Evolutionary conservation across 129 eudicot genomes (phyloP).

Genomic region (Helianthus tuberosus): DNA sequence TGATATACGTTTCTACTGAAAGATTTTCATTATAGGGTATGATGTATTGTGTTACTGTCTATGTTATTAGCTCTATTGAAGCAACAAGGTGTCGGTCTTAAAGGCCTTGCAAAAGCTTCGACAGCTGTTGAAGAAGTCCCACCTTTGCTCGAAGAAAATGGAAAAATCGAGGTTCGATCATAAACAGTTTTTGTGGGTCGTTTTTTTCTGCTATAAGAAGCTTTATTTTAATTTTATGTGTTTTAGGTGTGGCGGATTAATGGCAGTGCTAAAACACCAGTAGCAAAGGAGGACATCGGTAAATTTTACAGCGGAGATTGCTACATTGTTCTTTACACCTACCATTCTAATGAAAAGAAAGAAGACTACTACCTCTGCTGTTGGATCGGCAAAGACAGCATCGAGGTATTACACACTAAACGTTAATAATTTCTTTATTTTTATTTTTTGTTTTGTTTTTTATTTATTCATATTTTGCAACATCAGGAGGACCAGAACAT

Average conservation of each 20-base stretch:
- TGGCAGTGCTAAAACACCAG: constrained; percentile 87
- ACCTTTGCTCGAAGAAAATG: constrained; percentile 96
- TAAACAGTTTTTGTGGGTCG: not conserved
- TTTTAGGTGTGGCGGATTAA: constrained; percentile 88
- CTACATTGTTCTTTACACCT: constrained; percentile 90
- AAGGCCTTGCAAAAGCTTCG: constrained; percentile 72
- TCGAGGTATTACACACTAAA: constrained; percentile 55
- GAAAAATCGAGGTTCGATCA: constrained; percentile 78
- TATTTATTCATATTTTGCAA: constrained; percentile 11
- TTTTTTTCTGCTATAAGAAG: constrained; percentile 5
- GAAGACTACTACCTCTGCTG: constrained; percentile 90
- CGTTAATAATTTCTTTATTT: not conserved
- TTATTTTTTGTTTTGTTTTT: not conserved
- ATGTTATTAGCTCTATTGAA: constrained; percentile 74
- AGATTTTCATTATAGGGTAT: not conserved
- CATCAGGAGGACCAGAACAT: constrained; percentile 78
- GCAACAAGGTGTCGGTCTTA: constrained; percentile 96
- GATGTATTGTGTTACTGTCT: constrained; percentile 17
- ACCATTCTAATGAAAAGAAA: constrained; percentile 90
- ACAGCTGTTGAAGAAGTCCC: constrained; percentile 89
- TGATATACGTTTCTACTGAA: not conserved
- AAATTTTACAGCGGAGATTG: constrained; percentile 98
- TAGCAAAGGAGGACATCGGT: constrained; percentile 81
- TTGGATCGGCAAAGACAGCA: constrained; percentile 98
- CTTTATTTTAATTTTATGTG: not conserved